phyloP scores from a whole-genome alignment of 2,329 filamentous ascomycete genomes.

The Coniella lustricola region DNA sequence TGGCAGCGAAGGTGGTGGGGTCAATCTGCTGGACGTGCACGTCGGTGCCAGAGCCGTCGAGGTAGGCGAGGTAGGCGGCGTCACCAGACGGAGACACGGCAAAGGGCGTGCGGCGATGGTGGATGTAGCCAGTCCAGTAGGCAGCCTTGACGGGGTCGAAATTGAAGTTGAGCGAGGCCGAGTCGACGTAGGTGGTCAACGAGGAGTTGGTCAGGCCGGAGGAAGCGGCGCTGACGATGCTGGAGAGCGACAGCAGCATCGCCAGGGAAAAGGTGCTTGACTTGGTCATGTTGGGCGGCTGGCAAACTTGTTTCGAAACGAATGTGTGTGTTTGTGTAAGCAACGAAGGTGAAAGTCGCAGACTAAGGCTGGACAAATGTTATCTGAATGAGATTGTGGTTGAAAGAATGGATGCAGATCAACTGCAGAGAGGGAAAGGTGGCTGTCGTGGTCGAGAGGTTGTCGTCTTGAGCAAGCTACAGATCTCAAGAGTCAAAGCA shows the following conservation, averaged over 20 bases:
- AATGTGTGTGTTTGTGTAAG: conserved; percentile 11
- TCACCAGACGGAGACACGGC: conserved; percentile 54
- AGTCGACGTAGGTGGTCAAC: conserved; percentile 29
- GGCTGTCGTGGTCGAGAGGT: neutral
- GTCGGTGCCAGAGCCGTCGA: conserved; percentile 46
- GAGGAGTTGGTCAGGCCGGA: conserved; percentile 18
- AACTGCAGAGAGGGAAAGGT: conserved; percentile 5
- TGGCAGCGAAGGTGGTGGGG: conserved; percentile 45
- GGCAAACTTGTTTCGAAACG: neutral
- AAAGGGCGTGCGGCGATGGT: conserved; percentile 56
- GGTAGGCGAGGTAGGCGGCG: conserved; percentile 53
- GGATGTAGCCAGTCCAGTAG: conserved; percentile 55
- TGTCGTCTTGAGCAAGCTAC: neutral
- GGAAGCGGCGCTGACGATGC: conserved; percentile 6
- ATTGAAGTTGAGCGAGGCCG: conserved; percentile 38
- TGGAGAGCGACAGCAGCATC: conserved; percentile 9
- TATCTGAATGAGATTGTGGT: conserved; percentile 4
- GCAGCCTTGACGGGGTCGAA: conserved; percentile 53
- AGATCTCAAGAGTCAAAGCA: no score
- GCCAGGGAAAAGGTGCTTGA: conserved; percentile 5
- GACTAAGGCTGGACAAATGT: no score
- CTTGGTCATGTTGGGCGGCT: conserved; percentile 3
- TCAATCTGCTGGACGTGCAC: conserved; percentile 53
- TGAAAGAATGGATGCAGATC: conserved; percentile 15
- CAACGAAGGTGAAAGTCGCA: no score